phyloP scores from a whole-genome alignment of 768 basidiomycete genomes.

The Panaeolus cyanescens region DNA sequence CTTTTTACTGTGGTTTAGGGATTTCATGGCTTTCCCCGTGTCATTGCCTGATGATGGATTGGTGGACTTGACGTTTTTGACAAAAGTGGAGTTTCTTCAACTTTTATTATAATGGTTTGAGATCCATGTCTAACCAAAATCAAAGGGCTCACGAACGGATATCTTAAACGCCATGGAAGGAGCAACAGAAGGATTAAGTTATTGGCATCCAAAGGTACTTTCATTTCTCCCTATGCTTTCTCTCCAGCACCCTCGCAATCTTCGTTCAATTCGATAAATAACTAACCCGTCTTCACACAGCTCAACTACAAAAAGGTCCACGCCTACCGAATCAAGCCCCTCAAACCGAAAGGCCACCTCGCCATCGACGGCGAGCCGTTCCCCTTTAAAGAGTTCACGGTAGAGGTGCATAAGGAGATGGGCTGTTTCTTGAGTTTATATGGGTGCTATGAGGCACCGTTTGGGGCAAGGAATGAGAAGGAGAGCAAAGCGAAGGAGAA shows the following conservation, averaged over 20 bases:
- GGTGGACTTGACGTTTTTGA: slow-evolving; percentile 72
- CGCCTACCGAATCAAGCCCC: slow-evolving; percentile 72
- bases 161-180: slow-evolving; percentile 58
- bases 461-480: slow-evolving; percentile 28
- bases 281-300: slow-evolving; percentile 39
- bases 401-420: slow-evolving; percentile 72
- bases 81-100: slow-evolving; percentile 44
- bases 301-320: slow-evolving; percentile 72
- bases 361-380: slow-evolving; percentile 80
- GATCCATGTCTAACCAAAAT: neutral
- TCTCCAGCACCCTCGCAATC: slow-evolving; percentile 3
- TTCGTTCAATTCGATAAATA: neutral
- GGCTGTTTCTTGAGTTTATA: slow-evolving; percentile 67
- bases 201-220: slow-evolving; percentile 61
- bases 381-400: slow-evolving; percentile 73
- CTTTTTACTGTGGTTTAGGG: slow-evolving; percentile 34
- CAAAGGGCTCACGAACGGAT: slow-evolving; percentile 50
- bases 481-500: neutral
- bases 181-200: slow-evolving; percentile 60
- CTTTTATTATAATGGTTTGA: neutral
- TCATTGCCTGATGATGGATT: slow-evolving; percentile 78
- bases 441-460: slow-evolving; percentile 62
- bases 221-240: neutral
- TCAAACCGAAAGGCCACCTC: slow-evolving; percentile 52
- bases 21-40: slow-evolving; percentile 83